Base-by-base conservation (phyloP, 345 rosid species). In the Populus euphratica region DNA sequence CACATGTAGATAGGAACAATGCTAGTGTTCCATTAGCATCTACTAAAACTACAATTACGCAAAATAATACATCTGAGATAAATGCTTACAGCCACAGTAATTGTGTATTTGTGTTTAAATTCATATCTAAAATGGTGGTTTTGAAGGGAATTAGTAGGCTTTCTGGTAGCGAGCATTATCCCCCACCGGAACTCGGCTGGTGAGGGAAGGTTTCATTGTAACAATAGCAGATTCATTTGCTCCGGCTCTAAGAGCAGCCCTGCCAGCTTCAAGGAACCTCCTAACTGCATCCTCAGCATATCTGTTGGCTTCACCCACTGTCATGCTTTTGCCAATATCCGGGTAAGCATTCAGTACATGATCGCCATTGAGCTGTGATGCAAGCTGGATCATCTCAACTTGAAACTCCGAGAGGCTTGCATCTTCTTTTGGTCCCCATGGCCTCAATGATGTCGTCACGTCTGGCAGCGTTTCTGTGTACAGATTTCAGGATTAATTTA, bases 221-320 rank as follows among this genome's bases (percentile, higher is more conserved):
- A 96, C 92, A 73, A 94, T 86, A 8, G 92, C 92, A 74, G 95
- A 91, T 77, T 94, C 99, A 43, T 91, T 90, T 13, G 99, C 98
- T 82, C 99, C 99, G 27, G 99, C 99, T 88, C 75, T 89, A 2
- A 92, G 77, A 72, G 98, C 99, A 63, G 93, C 89, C 77, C 63
- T 88, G 47, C 99, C 98, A 35, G 98, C 99, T 90, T 96, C 99
- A 25, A 96, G 76, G 84, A 96, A 96, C 79, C 97, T 90, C 86
- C 77, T 82, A 68, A 96, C 93, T n/a, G 99, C 91, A 38, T 92
- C 91, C 80, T 96, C 96, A 0, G 92, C 98, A 16, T 96, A 96
- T 68, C 81, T 82, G 85, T 94, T 94, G 81, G 91, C 99, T 86
- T 89, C 90, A 3, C 88, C 87, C 12, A 92, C 99, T 1, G 88